Conservation (phyloP, 768 basidiomycete genomes). For the Mycena amicta region DNA sequence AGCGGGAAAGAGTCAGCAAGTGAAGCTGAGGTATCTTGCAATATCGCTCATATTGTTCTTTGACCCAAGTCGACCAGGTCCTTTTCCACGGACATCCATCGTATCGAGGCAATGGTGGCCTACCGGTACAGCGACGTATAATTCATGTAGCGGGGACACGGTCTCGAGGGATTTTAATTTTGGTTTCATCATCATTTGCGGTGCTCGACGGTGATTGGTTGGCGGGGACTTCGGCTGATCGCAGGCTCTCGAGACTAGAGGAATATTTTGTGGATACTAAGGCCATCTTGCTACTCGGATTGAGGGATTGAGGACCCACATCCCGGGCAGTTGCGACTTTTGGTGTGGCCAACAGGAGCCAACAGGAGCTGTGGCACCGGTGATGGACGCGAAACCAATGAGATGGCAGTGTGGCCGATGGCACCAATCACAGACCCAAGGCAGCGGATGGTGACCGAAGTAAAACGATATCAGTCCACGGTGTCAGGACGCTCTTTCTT, state of each 20-base stretch:
- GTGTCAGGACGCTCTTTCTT: constrained; percentile 27
- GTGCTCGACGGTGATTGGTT: constrained; percentile 6
- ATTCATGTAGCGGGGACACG: no score
- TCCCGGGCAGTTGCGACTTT: no score
- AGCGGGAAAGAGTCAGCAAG: constrained; percentile 88
- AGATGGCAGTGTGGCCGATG: no score
- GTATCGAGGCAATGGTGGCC: constrained; percentile 97
- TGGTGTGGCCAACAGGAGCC: no score
- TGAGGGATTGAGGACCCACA: no score
- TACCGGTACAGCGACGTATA: constrained; percentile 95
- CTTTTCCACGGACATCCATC: constrained; percentile 97
- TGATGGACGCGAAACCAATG: no score
- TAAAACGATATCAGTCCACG: constrained; percentile 1
- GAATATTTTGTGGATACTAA: no score
- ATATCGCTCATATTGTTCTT: no score
- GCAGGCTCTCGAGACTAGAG: no score
- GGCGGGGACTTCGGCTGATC: neutral
- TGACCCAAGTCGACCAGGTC: constrained; percentile 28
- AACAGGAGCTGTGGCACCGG: no score
- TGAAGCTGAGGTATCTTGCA: constrained; percentile 82
- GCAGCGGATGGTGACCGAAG: neutral
- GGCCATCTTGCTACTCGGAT: no score
- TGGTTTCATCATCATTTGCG: neutral
- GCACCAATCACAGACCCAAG: constrained; percentile 1
- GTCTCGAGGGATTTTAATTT: neutral